A percentile compares a stretch with the other conserved stretches of the same genome.
phyloP scores from a whole-genome alignment of 2,329 filamentous ascomycete genomes.

The Tolypocladium nubicola region DNA sequence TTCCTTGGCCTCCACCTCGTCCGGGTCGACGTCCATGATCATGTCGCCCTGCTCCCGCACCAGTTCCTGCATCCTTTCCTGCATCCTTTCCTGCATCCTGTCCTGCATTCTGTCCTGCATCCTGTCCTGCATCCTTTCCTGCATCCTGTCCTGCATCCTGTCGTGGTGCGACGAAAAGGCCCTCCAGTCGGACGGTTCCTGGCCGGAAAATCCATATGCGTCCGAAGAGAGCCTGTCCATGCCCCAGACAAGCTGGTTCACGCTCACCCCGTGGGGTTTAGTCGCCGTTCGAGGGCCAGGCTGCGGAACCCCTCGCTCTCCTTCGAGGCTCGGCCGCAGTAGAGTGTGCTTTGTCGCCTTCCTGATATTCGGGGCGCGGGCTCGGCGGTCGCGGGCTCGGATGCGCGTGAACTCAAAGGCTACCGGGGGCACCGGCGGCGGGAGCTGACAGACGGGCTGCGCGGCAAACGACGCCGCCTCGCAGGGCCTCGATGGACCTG shows the following conservation, averaged over 20 bases:
- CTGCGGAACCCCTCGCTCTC: neutral
- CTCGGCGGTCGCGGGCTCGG: neutral
- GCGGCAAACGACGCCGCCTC: neutral
- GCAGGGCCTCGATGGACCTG: neutral
- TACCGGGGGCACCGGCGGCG: neutral
- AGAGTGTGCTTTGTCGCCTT: neutral
- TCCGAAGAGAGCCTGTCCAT: constrained; percentile 1
- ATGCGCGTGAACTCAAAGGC: constrained; percentile 2
- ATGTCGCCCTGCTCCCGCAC: neutral
- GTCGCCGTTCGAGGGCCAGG: neutral
- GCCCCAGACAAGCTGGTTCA: constrained; percentile 1
- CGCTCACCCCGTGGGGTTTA: constrained; percentile 3
- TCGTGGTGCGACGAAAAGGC: neutral
- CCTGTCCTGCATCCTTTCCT: neutral
- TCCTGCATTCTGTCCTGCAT: neutral
- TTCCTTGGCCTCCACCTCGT: neutral
- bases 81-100: neutral
- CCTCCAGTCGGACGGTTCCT: neutral
- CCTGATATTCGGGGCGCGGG: neutral
- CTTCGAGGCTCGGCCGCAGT: neutral
- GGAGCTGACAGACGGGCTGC: neutral
- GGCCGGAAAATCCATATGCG: neutral
- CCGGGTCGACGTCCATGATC: constrained; percentile 1
- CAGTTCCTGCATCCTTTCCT: neutral
- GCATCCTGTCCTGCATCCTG: neutral